Evolutionary conservation across 108 stramenopile genomes (phyloP).

Genomic region (Stephanodiscus minutulus): DNA sequence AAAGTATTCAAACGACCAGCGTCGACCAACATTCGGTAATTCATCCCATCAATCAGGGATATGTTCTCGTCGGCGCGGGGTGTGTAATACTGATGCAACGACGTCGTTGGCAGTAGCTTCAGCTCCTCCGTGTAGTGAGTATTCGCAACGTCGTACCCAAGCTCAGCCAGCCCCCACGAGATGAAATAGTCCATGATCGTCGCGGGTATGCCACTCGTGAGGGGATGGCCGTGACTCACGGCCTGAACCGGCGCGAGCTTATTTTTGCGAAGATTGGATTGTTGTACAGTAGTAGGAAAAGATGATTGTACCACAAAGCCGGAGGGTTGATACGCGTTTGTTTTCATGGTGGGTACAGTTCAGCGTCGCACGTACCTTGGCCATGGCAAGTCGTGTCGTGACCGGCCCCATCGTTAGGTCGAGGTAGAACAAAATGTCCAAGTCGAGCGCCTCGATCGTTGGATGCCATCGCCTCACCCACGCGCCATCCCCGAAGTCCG

Average conservation of each 20-base stretch:
- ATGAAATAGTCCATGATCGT: slow-evolving; percentile 40
- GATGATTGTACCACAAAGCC: too few species aligned
- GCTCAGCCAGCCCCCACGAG: slow-evolving; percentile 48
- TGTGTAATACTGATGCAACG: slow-evolving; percentile 42
- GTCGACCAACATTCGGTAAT: slow-evolving; percentile 4
- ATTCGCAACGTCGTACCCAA: slow-evolving; percentile 19
- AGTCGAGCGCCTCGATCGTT: slow-evolving; percentile 16
- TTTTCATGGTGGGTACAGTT: too few species aligned
- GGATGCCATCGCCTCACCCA: slow-evolving; percentile 3
- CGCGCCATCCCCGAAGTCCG: slow-evolving; percentile 14
- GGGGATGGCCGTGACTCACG: slow-evolving; percentile 43
- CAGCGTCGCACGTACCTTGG: too few species aligned
- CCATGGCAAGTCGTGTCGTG: slow-evolving; percentile 29
- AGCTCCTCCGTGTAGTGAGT: slow-evolving; percentile 47
- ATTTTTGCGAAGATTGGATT: too few species aligned
- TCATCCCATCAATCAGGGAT: slow-evolving; percentile 16
- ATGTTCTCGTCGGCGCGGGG: slow-evolving; percentile 12
- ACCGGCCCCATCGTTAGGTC: slow-evolving; percentile 44
- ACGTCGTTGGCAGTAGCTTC: slow-evolving; percentile 2
- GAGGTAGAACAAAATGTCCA: slow-evolving; percentile 43
- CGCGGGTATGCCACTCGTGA: slow-evolving; percentile 32
- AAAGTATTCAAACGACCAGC: slow-evolving; percentile 1
- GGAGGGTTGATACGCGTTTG: too few species aligned
- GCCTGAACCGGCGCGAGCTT: slow-evolving; percentile 46
- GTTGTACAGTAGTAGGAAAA: too few species aligned